A percentile compares a stretch with the other conserved stretches of the same genome.
Evolutionary conservation across 1,284 basidiomycete genomes (phyloP).

Genomic region (Retiboletus flavoniger): DNA sequence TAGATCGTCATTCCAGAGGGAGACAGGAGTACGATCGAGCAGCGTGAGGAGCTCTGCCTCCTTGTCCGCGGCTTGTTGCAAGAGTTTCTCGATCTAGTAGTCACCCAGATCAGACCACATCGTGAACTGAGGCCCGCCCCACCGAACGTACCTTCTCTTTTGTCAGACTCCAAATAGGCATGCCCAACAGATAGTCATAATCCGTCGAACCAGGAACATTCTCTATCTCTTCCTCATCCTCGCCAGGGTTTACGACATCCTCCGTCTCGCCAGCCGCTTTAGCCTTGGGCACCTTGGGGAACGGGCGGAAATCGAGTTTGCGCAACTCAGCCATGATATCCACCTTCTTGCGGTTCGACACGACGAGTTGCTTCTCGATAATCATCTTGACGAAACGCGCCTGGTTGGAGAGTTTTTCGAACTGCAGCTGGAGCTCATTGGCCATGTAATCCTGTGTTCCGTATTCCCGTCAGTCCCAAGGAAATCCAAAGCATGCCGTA

Average conservation of each 20-base stretch:
- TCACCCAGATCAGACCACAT: slow-evolving; percentile 10
- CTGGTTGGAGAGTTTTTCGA: slow-evolving; percentile 91
- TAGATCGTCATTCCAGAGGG: slow-evolving; percentile 91
- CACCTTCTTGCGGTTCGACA: slow-evolving; percentile 89
- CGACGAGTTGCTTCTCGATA: slow-evolving; percentile 82
- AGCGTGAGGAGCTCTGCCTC: slow-evolving; percentile 81
- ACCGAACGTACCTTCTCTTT: slow-evolving; percentile 74
- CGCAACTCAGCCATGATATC: slow-evolving; percentile 87
- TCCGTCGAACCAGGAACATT: slow-evolving; percentile 57
- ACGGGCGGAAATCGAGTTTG: slow-evolving; percentile 82
- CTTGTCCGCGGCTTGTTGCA: slow-evolving; percentile 79
- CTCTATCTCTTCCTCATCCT: slow-evolving; percentile 56
- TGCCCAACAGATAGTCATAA: slow-evolving; percentile 93
- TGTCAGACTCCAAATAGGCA: slow-evolving; percentile 95
- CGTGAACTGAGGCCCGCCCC: background rate
- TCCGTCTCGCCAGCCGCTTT: slow-evolving; percentile 73
- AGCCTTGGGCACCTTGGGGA: slow-evolving; percentile 76
- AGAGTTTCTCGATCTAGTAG: slow-evolving; percentile 79
- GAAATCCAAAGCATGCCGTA: background rate
- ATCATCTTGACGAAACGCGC: slow-evolving; percentile 98
- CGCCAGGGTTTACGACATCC: slow-evolving; percentile 60
- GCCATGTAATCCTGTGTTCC: slow-evolving; percentile 75
- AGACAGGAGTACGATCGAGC: slow-evolving; percentile 77
- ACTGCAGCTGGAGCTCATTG: slow-evolving; percentile 78
- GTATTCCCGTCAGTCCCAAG: background rate